These are phyloP conservation scores for Cornus controversa DNA, from an alignment of 148 eudicot genomes.

Conservation along the genomic window DNA sequence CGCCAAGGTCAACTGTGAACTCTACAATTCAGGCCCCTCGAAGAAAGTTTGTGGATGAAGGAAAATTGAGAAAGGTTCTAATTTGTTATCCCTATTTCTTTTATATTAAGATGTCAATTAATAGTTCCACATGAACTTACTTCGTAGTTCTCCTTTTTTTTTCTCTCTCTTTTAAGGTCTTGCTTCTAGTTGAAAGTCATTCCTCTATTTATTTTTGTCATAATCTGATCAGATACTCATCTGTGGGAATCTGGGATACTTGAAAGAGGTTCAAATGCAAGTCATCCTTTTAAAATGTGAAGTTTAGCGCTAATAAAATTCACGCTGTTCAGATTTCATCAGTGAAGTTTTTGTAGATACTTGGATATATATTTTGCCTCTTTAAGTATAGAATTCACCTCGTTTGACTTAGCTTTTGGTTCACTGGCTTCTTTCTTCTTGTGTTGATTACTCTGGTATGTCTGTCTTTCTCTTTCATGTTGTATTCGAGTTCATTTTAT, in stretches of 20 bases:
- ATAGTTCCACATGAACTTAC: neutral
- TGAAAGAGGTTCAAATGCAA: neutral
- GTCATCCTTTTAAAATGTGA: neutral
- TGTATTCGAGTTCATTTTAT: neutral
- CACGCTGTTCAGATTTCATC: neutral
- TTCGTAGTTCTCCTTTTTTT: neutral
- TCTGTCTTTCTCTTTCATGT: neutral
- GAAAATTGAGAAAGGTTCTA: conserved; percentile 90
- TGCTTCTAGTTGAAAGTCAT: neutral
- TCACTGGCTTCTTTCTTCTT: neutral
- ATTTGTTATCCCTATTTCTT: conserved; percentile 2
- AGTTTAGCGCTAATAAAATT: neutral
- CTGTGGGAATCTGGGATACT: neutral
- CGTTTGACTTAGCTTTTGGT: neutral
- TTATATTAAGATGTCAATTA: neutral
- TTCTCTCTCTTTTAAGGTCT: neutral
- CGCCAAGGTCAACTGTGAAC: conserved; percentile 70
- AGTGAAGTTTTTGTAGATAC: neutral
- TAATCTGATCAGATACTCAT: neutral
- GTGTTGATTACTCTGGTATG: neutral
- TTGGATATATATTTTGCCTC: neutral
- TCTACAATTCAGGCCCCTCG: conserved; percentile 83
- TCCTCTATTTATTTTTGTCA: neutral
- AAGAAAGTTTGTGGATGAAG: conserved; percentile 95
- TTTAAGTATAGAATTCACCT: neutral